A percentile compares a stretch with the other conserved stretches of the same genome.
Conservation (phyloP, 192 early-diverging fungal genomes). For the Gamsiella multidivaricata region DNA sequence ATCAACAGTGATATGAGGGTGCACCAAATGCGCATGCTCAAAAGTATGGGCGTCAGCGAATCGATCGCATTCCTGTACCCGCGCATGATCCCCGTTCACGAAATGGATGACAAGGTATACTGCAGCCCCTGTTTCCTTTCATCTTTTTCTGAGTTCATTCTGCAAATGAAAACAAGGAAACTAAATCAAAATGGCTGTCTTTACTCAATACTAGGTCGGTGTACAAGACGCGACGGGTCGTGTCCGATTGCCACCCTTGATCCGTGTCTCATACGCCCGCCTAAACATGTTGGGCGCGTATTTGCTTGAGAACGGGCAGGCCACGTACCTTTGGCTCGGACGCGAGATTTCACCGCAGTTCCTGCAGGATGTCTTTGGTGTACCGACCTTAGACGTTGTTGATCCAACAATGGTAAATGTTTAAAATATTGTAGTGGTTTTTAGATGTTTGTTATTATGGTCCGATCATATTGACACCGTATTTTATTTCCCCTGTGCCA, state of each 20-base stretch:
- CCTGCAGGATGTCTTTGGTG: conserved; percentile 86
- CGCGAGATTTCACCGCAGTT: conserved; percentile 69
- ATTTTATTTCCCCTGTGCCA: conserved; percentile 3
- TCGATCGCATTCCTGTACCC: conserved; percentile 89
- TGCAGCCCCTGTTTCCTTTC: background rate
- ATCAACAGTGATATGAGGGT: conserved; percentile 86
- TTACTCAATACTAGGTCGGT: conserved; percentile 38
- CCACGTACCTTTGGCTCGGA: conserved; percentile 90
- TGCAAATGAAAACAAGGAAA: background rate
- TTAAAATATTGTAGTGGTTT: no score
- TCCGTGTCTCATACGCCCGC: conserved; percentile 82
- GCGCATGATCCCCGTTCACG: conserved; percentile 76
- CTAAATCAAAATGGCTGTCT: background rate
- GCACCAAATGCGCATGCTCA: conserved; percentile 81
- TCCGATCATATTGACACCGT: conserved; percentile 51
- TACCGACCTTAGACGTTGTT: conserved; percentile 74
- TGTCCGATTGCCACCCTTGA: conserved; percentile 72
- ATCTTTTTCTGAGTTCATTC: background rate
- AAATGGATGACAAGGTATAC: conserved; percentile 64
- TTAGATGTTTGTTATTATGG: conserved; percentile 8
- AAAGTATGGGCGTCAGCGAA: conserved; percentile 78
- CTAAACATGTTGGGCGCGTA: conserved; percentile 84
- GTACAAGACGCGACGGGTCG: conserved; percentile 53
- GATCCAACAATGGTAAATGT: conserved; percentile 70
- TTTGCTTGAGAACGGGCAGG: conserved; percentile 85